phyloP scores from a whole-genome alignment of 2,329 filamentous ascomycete genomes.

The Paecilomyces variotii region DNA sequence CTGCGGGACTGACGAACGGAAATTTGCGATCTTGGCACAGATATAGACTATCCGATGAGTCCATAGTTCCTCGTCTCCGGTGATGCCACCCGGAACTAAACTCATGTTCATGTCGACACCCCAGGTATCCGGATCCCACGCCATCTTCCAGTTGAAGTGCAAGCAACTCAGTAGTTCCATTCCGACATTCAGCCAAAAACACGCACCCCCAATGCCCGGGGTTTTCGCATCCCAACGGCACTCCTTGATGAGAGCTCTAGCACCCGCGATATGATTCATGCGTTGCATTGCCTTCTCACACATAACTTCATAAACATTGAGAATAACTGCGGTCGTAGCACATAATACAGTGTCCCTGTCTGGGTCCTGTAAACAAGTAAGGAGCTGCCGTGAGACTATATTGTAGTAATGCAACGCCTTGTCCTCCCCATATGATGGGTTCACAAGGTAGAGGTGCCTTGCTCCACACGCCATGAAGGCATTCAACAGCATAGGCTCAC shows the following conservation, averaged over 20 bases:
- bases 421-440: slow-evolving; percentile 63
- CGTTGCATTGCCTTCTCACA: slow-evolving; percentile 66
- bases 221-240: slow-evolving; percentile 80
- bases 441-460: slow-evolving; percentile 66
- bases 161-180: slow-evolving; percentile 87
- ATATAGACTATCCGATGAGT: slow-evolving; percentile 84
- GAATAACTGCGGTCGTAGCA: slow-evolving; percentile 75
- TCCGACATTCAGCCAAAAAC: slow-evolving; percentile 89
- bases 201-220: slow-evolving; percentile 71
- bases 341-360: slow-evolving; percentile 77
- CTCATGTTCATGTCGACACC: slow-evolving; percentile 70
- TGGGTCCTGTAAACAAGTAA: slow-evolving; percentile 72
- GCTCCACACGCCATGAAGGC: slow-evolving; percentile 84
- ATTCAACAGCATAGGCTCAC: slow-evolving; percentile 80
- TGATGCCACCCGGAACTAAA: slow-evolving; percentile 41
- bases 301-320: slow-evolving; percentile 93
- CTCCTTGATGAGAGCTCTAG: slow-evolving; percentile 77
- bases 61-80: slow-evolving; percentile 72
- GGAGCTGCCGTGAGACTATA: slow-evolving; percentile 68
- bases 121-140: slow-evolving; percentile 89
- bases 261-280: slow-evolving; percentile 86
- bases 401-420: slow-evolving; percentile 80
- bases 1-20: slow-evolving; percentile 61
- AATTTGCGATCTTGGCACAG: slow-evolving; percentile 78
- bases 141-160: slow-evolving; percentile 75